phyloP scores from a whole-genome alignment of 371 early-diverging fungal species.

The Lichtheimia ornata region DNA sequence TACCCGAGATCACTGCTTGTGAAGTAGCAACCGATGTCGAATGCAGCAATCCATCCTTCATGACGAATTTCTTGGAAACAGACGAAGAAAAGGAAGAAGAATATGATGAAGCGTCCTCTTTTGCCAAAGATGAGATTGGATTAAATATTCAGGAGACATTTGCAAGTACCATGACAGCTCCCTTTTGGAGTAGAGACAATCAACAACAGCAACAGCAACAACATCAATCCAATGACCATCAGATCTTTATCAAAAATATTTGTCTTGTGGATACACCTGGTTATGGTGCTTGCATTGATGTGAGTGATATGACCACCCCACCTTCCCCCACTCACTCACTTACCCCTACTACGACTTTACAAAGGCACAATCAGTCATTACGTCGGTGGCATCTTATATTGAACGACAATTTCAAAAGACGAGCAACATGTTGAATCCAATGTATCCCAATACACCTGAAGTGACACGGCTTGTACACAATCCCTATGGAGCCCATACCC shows the following conservation, averaged over 20 bases:
- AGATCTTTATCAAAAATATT: constrained; percentile 29
- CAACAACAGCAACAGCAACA: constrained; percentile 13
- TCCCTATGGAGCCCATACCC: constrained; percentile 52
- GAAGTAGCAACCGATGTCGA: constrained; percentile 22
- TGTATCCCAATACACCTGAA: constrained; percentile 20
- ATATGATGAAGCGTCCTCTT: not conserved
- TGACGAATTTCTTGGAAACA: constrained; percentile 2
- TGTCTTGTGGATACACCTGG: constrained; percentile 64
- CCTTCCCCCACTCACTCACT: too few species aligned
- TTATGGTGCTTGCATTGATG: constrained; percentile 55
- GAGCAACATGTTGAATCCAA: constrained; percentile 27
- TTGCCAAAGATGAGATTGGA: not conserved
- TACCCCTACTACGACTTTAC: not conserved
- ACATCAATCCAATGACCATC: constrained; percentile 1
- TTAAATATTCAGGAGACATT: constrained; percentile 30
- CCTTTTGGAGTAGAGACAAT: constrained; percentile 7
- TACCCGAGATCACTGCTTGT: constrained; percentile 38
- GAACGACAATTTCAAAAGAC: constrained; percentile 42
- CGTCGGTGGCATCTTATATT: constrained; percentile 30
- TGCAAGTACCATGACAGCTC: constrained; percentile 37
- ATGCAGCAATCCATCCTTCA: constrained; percentile 5
- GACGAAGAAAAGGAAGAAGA: constrained; percentile 9
- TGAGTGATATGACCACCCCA: constrained; percentile 17
- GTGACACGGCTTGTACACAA: constrained; percentile 30
- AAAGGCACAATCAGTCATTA: constrained; percentile 37